Evolutionary conservation across 2,329 filamentous ascomycete genomes (phyloP).

Genomic region (Rutstroemia sp.): DNA sequence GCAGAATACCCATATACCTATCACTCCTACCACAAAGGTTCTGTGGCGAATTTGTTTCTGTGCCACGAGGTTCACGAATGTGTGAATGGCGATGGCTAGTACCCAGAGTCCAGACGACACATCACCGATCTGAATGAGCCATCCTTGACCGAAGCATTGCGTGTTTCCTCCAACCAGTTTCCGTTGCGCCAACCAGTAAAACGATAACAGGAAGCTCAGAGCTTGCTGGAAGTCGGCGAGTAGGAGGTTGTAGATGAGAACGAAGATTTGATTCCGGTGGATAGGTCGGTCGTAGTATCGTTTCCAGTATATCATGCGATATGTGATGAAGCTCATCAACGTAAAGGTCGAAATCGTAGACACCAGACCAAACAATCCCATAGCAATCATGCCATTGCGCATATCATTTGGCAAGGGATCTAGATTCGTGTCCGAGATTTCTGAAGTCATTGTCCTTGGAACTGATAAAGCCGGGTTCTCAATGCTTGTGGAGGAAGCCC

Average conservation of each 20-base stretch:
- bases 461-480: too few species aligned
- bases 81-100: conserved; percentile 5
- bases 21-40: too few species aligned
- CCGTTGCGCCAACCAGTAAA: conserved; percentile 9
- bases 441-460: too few species aligned
- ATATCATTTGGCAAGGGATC: neutral
- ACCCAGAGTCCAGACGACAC: conserved; percentile 8
- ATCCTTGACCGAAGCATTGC: conserved; percentile 6
- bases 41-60: too few species aligned
- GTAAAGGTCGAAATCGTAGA: neutral
- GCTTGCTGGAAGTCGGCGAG: conserved; percentile 12
- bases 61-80: too few species aligned
- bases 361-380: neutral
- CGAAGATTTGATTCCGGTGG: conserved; percentile 4
- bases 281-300: neutral
- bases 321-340: neutral
- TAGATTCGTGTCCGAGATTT: too few species aligned
- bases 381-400: neutral
- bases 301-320: neutral
- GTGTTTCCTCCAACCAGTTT: conserved; percentile 6
- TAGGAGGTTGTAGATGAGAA: conserved; percentile 13
- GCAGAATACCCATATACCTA: conserved; percentile 13
- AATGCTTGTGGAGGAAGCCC: too few species aligned
- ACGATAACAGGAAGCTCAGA: conserved; percentile 10
- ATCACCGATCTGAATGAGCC: conserved; percentile 10